These are phyloP conservation scores for Saitozyma podzolica DNA, from an alignment of 768 basidiomycete species.

Conservation along the genomic window DNA sequence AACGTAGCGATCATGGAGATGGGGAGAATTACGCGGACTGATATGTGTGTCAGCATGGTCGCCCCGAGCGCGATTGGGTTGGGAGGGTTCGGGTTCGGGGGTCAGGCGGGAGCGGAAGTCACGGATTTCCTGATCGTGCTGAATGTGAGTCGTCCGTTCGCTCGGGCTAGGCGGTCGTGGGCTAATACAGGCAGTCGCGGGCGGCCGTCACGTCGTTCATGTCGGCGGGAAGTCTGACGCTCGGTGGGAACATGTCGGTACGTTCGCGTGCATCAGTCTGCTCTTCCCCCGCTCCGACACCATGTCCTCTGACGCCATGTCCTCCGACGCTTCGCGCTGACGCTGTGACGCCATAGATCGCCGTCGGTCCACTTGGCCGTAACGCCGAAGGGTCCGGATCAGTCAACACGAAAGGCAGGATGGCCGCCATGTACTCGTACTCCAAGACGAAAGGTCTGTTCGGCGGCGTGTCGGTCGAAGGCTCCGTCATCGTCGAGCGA, in stretches of 20 bases:
- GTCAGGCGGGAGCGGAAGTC: slow-evolving; percentile 61
- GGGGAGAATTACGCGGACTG: background rate
- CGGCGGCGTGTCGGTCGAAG: slow-evolving; percentile 77
- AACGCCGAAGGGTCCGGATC: slow-evolving; percentile 85
- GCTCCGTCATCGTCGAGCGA: slow-evolving; percentile 87
- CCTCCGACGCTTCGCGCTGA: background rate
- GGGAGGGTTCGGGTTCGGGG: slow-evolving; percentile 84
- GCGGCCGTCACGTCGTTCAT: slow-evolving; percentile 72
- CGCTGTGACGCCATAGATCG: slow-evolving; percentile 34
- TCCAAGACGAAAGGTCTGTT: slow-evolving; percentile 87
- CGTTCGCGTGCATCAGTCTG: slow-evolving; percentile 13
- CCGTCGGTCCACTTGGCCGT: slow-evolving; percentile 87
- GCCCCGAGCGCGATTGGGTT: slow-evolving; percentile 93
- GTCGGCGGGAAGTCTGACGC: slow-evolving; percentile 84
- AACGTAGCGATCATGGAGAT: background rate
- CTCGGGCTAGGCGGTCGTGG: background rate
- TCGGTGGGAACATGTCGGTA: slow-evolving; percentile 87
- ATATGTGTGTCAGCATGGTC: slow-evolving; percentile 70
- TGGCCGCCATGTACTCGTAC: slow-evolving; percentile 80
- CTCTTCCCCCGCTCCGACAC: background rate
- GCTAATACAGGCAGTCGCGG: slow-evolving; percentile 61
- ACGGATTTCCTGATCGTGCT: slow-evolving; percentile 89
- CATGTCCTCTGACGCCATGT: too few species aligned
- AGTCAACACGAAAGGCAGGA: slow-evolving; percentile 76
- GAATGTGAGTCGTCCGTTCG: slow-evolving; percentile 56